Evolutionary conservation across 179 eudicot genomes (phyloP).

Genomic region (Actinidia chinensis): DNA sequence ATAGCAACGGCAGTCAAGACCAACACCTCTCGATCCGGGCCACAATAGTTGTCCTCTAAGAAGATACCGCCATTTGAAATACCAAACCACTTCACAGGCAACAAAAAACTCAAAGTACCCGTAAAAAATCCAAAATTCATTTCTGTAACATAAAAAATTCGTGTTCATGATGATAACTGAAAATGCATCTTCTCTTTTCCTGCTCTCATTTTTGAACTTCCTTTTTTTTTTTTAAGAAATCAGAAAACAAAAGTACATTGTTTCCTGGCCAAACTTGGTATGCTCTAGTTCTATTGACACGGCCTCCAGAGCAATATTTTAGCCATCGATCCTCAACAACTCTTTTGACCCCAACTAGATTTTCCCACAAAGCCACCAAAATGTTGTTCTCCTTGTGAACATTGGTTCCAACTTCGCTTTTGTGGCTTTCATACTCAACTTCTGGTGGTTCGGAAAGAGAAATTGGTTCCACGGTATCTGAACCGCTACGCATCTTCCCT

Average conservation of each 20-base stretch:
- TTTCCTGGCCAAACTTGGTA: constrained; percentile 34
- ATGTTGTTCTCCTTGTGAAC: neutral
- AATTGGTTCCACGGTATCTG: constrained; percentile 17
- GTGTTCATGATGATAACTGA: neutral
- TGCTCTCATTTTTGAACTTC: no score
- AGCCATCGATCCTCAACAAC: constrained; percentile 6
- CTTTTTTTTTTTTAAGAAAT: neutral
- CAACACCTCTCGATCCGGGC: constrained; percentile 27
- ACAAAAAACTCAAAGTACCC: neutral
- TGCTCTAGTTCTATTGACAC: constrained; percentile 5
- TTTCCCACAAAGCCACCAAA: constrained; percentile 13
- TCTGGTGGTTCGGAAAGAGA: constrained; percentile 16
- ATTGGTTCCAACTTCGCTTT: neutral
- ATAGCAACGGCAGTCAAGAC: constrained; percentile 20
- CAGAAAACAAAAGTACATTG: constrained; percentile 15
- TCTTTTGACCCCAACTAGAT: neutral
- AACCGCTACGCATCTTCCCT: neutral
- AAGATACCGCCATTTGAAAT: constrained; percentile 14
- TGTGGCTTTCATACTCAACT: neutral
- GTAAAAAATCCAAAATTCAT: neutral
- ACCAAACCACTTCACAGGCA: neutral
- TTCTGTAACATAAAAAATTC: neutral
- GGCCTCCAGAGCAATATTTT: neutral
- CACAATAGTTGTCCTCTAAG: constrained; percentile 24
- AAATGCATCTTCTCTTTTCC: no score